Conservation (phyloP, 2,329 filamentous ascomycete genomes). For the Blumeriella jaapii region DNA sequence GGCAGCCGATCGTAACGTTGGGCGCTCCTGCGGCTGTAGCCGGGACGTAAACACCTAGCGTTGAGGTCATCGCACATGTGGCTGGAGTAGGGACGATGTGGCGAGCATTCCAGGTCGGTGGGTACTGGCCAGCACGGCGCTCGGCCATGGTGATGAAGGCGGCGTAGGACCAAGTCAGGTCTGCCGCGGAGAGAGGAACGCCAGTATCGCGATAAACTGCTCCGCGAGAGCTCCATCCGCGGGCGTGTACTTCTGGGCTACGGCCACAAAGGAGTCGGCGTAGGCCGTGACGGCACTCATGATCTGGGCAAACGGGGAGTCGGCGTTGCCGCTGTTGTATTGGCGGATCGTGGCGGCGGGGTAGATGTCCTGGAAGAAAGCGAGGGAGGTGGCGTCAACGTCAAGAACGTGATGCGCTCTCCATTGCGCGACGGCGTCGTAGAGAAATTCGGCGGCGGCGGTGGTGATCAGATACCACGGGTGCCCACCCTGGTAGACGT, state of each 20-base stretch:
- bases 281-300: slow-evolving; percentile 51
- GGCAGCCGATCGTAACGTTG: slow-evolving; percentile 20
- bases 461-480: slow-evolving; percentile 71
- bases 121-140: slow-evolving; percentile 42
- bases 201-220: slow-evolving; percentile 48
- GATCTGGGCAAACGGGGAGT: slow-evolving; percentile 37
- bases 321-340: slow-evolving; percentile 46
- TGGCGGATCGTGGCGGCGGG: slow-evolving; percentile 48
- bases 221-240: slow-evolving; percentile 51
- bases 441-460: slow-evolving; percentile 69
- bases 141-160: slow-evolving; percentile 51
- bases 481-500: slow-evolving; percentile 66
- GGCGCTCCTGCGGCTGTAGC: slow-evolving; percentile 34
- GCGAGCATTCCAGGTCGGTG: slow-evolving; percentile 41
- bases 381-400: slow-evolving; percentile 50
- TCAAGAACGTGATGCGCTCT: slow-evolving; percentile 47
- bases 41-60: slow-evolving; percentile 38
- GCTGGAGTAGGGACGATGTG: slow-evolving; percentile 35
- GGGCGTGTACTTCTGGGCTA: slow-evolving; percentile 39
- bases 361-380: slow-evolving; percentile 60
- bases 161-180: slow-evolving; percentile 67
- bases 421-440: slow-evolving; percentile 66
- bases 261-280: slow-evolving; percentile 41
- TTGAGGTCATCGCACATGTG: slow-evolving; percentile 36
- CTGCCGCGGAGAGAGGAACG: slow-evolving; percentile 45